Base-by-base conservation (phyloP, 257 asterid species). In the Nicotiana noctiflora region DNA sequence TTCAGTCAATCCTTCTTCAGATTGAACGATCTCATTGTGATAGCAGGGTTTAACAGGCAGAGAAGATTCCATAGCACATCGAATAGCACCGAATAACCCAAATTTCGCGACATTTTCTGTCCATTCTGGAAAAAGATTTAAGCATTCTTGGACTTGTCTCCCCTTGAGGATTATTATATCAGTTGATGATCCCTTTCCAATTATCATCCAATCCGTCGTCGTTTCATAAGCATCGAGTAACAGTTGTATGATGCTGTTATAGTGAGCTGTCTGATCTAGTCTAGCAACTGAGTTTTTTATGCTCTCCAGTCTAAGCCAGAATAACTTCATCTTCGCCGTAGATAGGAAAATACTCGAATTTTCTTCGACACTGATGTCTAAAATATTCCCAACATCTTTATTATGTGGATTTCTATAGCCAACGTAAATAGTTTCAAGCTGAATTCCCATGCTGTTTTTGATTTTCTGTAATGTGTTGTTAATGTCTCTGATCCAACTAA, bases 241-340 rank as follows among this genome's bases (percentile, higher is more conserved):
- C 27, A 84, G 77, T 1, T 81, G 81, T 37, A 75, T 57, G 6
- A 82, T 83, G 77, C 65, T 83, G 66, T 77, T 83, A 32, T 62
- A 66, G 25, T 12, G 44, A 18, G 75, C 8, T 7, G 81, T 37
- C 62, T 37, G 21, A 14, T 77, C 68, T 27, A 81, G 89, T 44
- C 64, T 80, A 59, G 44, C 29, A 2, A 79, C 46, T 55, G 86
- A 87, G 53, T 81, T 87, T 79, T 80, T 84, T 62, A 93, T 85
- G 65, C 82, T 79, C 82, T 89, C 92, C 51, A 90, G 77, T 3
- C 93, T 93, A 55, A 86, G 83, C 97, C 98, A 93, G 49, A 93
- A 90, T 78, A 89, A 83, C 12, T 81, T 55, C 6, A 87, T 80
- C 82, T 89, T 86, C 49, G 83, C 51, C 79, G 67, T 81, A 40